Percentiles rank a stretch among this genome's conserved stretches.
Evolutionary conservation across 495 filamentous ascomycete species (phyloP).

Genomic region (Cryomyces antarcticus): DNA sequence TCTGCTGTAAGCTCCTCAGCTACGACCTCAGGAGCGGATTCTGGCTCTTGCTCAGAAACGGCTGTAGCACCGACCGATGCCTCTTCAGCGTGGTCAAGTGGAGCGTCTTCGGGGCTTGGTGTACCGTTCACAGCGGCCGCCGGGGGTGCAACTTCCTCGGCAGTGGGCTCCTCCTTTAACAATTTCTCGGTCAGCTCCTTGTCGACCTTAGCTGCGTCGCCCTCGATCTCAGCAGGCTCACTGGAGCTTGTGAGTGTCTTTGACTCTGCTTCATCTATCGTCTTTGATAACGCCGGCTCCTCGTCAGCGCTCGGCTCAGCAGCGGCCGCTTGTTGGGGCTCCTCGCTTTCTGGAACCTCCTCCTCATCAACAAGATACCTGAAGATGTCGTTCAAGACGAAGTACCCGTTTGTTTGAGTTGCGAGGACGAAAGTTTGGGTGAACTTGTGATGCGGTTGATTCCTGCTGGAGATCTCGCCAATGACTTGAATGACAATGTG

Average conservation of each 20-base stretch:
- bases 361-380: conserved; percentile 68
- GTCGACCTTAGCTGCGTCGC: conserved; percentile 29
- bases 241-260: conserved; percentile 14
- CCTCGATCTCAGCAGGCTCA: conserved; percentile 17
- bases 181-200: conserved; percentile 31
- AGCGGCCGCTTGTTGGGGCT: conserved; percentile 19
- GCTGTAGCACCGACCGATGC: conserved; percentile 6
- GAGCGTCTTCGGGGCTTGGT: conserved; percentile 6
- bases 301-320: conserved; percentile 18
- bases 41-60: conserved; percentile 7
- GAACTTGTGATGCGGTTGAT: conserved; percentile 76
- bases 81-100: conserved; percentile 13
- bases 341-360: conserved; percentile 29
- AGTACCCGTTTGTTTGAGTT: conserved; percentile 90
- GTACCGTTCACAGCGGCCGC: conserved; percentile 3
- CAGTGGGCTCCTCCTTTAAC: conserved; percentile 13
- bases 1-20: conserved; percentile 20
- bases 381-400: conserved; percentile 95
- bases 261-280: conserved; percentile 8
- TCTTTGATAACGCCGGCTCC: conserved; percentile 14
- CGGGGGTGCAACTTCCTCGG: conserved; percentile 1
- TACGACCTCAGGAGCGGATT: conserved; percentile 11
- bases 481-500: conserved; percentile 96
- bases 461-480: conserved; percentile 90
- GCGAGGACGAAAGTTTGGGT: conserved; percentile 97